Evolutionary conservation across 2,329 filamentous ascomycete species (phyloP), one percentile per base, ranked within the genome.

Genomic region (Apiospora pterosperma): DNA sequence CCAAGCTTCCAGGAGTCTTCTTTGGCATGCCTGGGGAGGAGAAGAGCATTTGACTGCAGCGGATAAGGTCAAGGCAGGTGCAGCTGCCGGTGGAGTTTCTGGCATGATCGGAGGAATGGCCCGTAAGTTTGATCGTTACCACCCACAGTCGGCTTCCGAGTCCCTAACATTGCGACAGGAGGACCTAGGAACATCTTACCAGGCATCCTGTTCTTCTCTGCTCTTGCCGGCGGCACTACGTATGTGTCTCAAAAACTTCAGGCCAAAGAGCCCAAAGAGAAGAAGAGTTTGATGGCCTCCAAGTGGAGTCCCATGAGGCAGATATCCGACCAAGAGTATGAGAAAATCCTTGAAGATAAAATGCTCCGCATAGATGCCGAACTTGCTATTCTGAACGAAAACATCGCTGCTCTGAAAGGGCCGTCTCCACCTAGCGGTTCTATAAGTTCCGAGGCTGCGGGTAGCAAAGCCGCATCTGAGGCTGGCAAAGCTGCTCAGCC

Each of bases 351-450:
- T 62, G 81, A 85, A 67, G 90, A 94, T 73, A 92, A 89, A 77
- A 75, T 94, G 21, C 78, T 95, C 38, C 84, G 82, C 65, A 78
- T 95, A 5, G 88, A 96, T 69, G 91, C 88, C 3, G 90, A 95
- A 69, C 91, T 96, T 72, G 87, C 92, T 1, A 75, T 96, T 21
- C 79, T 95, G n/a, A 91, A 96, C 71, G 92, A 96, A 60, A 88
- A 85, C 72, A 91, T 96, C 68, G 85, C 76, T 2, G 74, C 75
- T 36, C 67, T 81, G n/a, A 76, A 71, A 64, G 69, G 66, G 39
- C 28, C 31, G n/a, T 55, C 48, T 34, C n/a, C 48, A n/a, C 38
- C 59, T 12, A 25, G 36, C 34, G 19, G 42, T 16, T 48, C 42
- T 48, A 12, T 5, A 48, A 48, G 11, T 5, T 12, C 42, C 23